Percentiles rank a stretch among this genome's conserved stretches.
Conservation (phyloP, 2,329 filamentous ascomycete genomes). For the Xylaria sp. region DNA sequence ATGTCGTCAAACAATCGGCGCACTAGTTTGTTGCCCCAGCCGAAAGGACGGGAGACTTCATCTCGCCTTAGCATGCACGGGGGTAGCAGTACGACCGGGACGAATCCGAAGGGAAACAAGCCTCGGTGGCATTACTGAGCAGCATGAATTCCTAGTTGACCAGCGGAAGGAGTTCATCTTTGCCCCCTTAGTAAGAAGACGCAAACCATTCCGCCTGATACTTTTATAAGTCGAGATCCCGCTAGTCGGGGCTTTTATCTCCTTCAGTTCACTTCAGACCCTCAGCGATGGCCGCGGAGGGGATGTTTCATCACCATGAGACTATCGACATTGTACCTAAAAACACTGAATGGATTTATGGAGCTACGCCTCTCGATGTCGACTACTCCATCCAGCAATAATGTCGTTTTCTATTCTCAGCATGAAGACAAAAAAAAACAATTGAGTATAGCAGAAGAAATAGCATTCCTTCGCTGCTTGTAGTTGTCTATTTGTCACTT, state of each 20-base stretch:
- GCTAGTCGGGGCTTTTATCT: conserved; percentile 14
- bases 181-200: conserved; percentile 4
- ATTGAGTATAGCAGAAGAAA: neutral
- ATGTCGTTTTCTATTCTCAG: too few species aligned
- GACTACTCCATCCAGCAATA: neutral
- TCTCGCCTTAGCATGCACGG: conserved; percentile 51
- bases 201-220: conserved; percentile 6
- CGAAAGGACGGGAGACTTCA: conserved; percentile 40
- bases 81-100: conserved; percentile 38
- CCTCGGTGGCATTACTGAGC: conserved; percentile 53
- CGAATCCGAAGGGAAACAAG: conserved; percentile 45
- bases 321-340: conserved; percentile 7
- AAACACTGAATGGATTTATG: conserved; percentile 4
- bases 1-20: conserved; percentile 52
- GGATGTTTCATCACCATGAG: conserved; percentile 1
- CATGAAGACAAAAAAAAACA: neutral
- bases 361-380: neutral
- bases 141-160: neutral
- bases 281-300: conserved; percentile 19
- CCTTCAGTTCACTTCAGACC: conserved; percentile 19
- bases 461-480: too few species aligned
- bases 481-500: too few species aligned
- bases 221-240: conserved; percentile 14
- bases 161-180: neutral
- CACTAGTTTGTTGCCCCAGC: conserved; percentile 57